Percentiles rank a stretch among this genome's conserved stretches.
phyloP scores from a whole-genome alignment of 768 basidiomycete species.

The Tephrocybe sp. region DNA sequence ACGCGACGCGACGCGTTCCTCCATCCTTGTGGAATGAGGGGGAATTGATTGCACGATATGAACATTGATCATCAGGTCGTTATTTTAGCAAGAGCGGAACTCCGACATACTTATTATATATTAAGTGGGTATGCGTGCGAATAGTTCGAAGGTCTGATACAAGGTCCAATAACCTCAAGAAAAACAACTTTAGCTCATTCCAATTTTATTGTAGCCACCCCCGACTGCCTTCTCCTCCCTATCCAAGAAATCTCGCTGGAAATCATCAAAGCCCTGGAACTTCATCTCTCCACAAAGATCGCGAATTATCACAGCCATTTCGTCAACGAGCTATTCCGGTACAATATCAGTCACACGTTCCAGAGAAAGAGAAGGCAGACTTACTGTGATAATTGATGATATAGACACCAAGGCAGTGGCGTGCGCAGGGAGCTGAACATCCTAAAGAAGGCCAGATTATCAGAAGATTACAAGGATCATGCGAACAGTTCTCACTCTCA shows the following conservation, averaged over 20 bases:
- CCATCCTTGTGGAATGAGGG: too few relatives aligned
- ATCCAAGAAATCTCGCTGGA: constrained; percentile 37
- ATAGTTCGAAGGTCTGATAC: too few relatives aligned
- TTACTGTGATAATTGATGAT: constrained; percentile 37
- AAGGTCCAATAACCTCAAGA: too few relatives aligned
- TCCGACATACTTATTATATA: too few relatives aligned
- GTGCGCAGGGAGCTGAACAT: constrained; percentile 43
- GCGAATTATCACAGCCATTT: constrained; percentile 37
- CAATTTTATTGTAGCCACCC: constrained; percentile 18
- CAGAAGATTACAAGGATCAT: neutral
- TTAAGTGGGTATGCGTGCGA: neutral
- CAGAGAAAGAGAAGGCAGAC: constrained; percentile 6
- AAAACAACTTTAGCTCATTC: constrained; percentile 2
- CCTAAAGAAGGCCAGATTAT: constrained; percentile 20
- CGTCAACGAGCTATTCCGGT: constrained; percentile 35
- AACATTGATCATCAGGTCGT: too few relatives aligned
- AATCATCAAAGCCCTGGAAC: constrained; percentile 36
- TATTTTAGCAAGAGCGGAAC: too few relatives aligned
- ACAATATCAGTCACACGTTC: neutral
- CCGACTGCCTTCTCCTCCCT: constrained; percentile 37
- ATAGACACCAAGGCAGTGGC: constrained; percentile 43
- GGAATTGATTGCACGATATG: too few relatives aligned
- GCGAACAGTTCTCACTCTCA: constrained; percentile 29
- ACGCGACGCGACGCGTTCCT: constrained; percentile 6
- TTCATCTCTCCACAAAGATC: constrained; percentile 42